phyloP scores from a whole-genome alignment of 495 filamentous ascomycete species.

The Amniculicola lignicola region DNA sequence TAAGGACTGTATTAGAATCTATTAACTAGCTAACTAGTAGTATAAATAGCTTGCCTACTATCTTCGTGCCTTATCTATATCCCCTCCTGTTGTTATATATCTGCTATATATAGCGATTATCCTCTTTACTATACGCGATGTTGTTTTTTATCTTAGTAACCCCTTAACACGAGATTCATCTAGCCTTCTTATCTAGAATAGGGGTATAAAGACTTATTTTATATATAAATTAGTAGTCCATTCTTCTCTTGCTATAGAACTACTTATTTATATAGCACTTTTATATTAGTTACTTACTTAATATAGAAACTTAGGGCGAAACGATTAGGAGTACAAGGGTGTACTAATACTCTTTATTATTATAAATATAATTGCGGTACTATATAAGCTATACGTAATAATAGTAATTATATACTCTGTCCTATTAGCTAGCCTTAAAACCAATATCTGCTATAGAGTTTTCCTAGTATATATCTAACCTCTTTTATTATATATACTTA shows the following conservation, averaged over 20 bases:
- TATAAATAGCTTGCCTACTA: slow-evolving; percentile 9
- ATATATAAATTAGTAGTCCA: slow-evolving; percentile 9
- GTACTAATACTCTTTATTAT: slow-evolving; percentile 8
- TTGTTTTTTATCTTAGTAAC: slow-evolving; percentile 3
- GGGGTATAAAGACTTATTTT: slow-evolving; percentile 3
- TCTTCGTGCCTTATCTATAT: slow-evolving; percentile 8
- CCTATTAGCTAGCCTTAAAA: background rate
- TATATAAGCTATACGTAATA: background rate
- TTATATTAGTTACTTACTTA: background rate
- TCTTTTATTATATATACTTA: slow-evolving; percentile 7
- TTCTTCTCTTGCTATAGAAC: slow-evolving; percentile 9
- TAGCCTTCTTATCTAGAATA: slow-evolving; percentile 9
- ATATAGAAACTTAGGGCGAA: slow-evolving; percentile 1
- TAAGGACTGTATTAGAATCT: slow-evolving; percentile 5
- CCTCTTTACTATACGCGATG: background rate
- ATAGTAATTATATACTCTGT: slow-evolving; percentile 1
- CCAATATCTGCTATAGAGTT: background rate
- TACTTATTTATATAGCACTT: background rate
- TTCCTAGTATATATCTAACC: slow-evolving; percentile 7
- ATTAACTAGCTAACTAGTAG: slow-evolving; percentile 7
- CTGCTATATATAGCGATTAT: slow-evolving; percentile 14
- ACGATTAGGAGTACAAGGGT: background rate
- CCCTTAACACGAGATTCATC: slow-evolving; percentile 5
- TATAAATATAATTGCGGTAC: slow-evolving; percentile 2
- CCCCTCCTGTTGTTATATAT: slow-evolving; percentile 2